These are phyloP conservation scores for Apiotrichum siamense DNA, from an alignment of 1,284 basidiomycete genomes.

Conservation along the genomic window DNA sequence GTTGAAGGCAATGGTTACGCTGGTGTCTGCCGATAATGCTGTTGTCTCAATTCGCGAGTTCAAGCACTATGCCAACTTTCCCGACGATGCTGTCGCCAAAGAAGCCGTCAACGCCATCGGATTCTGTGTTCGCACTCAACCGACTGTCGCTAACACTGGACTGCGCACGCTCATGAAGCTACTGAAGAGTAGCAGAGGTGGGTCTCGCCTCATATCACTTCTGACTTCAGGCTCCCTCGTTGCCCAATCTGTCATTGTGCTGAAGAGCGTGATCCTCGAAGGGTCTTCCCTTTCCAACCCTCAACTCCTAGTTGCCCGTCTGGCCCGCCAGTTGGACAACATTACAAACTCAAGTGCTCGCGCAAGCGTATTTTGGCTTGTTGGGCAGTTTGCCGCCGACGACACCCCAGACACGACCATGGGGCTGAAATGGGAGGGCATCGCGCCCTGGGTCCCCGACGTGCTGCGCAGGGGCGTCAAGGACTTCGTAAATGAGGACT, in stretches of 20 bases:
- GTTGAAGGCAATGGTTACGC: conserved; percentile 60
- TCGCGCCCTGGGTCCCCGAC: conserved; percentile 73
- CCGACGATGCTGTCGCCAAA: conserved; percentile 62
- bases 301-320: conserved; percentile 62
- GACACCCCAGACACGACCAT: conserved; percentile 12
- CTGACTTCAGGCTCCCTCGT: conserved; percentile 50
- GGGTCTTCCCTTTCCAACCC: conserved; percentile 41
- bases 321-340: conserved; percentile 67
- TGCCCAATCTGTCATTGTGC: conserved; percentile 69
- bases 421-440: conserved; percentile 48
- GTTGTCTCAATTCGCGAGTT: conserved; percentile 69
- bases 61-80: conserved; percentile 71
- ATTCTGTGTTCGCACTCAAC: conserved; percentile 60
- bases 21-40: conserved; percentile 64
- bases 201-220: conserved; percentile 8
- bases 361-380: conserved; percentile 82
- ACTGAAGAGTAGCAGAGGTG: conserved; percentile 61
- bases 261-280: conserved; percentile 71
- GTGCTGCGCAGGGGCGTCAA: conserved; percentile 69
- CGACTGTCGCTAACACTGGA: conserved; percentile 63
- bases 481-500: conserved; percentile 62
- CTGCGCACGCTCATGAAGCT: conserved; percentile 68
- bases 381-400: conserved; percentile 67
- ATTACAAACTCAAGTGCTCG: conserved; percentile 71
- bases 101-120: conserved; percentile 73